phyloP scores from a whole-genome alignment of 1,284 basidiomycete species.

The Puccinia hordei region DNA sequence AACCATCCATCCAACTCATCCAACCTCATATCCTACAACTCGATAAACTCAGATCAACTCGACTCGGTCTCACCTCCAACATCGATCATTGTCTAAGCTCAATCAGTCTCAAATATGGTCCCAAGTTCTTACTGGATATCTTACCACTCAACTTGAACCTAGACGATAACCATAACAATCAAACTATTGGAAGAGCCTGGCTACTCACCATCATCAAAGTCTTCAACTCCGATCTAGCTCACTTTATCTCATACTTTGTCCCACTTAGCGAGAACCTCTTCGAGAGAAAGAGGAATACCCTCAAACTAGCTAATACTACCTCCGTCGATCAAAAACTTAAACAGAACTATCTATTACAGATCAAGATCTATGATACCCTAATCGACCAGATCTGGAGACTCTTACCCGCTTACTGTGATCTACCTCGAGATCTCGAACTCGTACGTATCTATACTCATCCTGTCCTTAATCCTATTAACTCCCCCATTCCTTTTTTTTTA shows the following conservation, averaged over 20 bases:
- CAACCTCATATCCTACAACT: slow-evolving; percentile 73
- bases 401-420: slow-evolving; percentile 69
- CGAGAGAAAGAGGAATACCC: slow-evolving; percentile 65
- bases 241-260: slow-evolving; percentile 87
- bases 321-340: slow-evolving; percentile 58
- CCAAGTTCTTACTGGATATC: slow-evolving; percentile 72
- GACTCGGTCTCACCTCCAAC: slow-evolving; percentile 85
- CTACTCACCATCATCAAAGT: slow-evolving; percentile 67
- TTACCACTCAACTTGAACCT: slow-evolving; percentile 82
- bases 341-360: slow-evolving; percentile 65
- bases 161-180: slow-evolving; percentile 48
- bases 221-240: slow-evolving; percentile 77
- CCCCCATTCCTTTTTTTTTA: too few relatives aligned
- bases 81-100: slow-evolving; percentile 66
- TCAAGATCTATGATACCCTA: slow-evolving; percentile 90
- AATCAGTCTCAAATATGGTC: slow-evolving; percentile 84
- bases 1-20: slow-evolving; percentile 70
- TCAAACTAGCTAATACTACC: slow-evolving; percentile 71
- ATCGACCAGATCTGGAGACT: slow-evolving; percentile 87
- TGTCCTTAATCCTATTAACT: too few relatives aligned
- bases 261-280: slow-evolving; percentile 93
- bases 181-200: slow-evolving; percentile 69
- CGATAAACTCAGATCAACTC: slow-evolving; percentile 70
- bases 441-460: slow-evolving; percentile 55
- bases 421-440: slow-evolving; percentile 74